These are phyloP conservation scores for Sugiyamaella boreocaroliniensis DNA, from an alignment of 805 yeast species.

Conservation along the genomic window DNA sequence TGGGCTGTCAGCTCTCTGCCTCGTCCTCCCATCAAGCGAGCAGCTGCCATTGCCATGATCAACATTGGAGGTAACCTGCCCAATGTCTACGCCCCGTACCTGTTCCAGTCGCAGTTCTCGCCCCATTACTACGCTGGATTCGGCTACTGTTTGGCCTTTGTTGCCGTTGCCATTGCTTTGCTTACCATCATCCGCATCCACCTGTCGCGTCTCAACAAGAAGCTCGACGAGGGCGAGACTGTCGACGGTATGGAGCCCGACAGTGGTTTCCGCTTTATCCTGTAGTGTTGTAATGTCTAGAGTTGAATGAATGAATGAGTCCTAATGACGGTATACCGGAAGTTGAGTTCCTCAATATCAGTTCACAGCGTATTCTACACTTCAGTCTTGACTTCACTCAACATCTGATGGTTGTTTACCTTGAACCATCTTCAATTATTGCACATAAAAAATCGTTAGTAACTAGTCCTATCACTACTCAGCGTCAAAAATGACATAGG, in stretches of 20 bases:
- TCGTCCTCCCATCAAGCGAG: slow-evolving; percentile 54
- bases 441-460: neutral
- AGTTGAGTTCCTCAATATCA: too few species aligned
- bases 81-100: slow-evolving; percentile 23
- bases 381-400: too few species aligned
- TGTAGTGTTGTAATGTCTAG: slow-evolving; percentile 2
- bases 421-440: neutral
- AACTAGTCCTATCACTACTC: slow-evolving; percentile 28
- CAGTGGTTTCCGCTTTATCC: slow-evolving; percentile 24
- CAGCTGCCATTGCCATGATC: slow-evolving; percentile 47
- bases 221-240: slow-evolving; percentile 20
- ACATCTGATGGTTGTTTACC: too few species aligned
- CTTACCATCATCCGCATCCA: slow-evolving; percentile 13
- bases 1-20: slow-evolving; percentile 30
- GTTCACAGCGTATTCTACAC: too few species aligned
- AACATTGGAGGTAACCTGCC: slow-evolving; percentile 33
- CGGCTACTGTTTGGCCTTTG: slow-evolving; percentile 19
- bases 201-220: slow-evolving; percentile 18
- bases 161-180: slow-evolving; percentile 12
- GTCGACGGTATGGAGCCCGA: slow-evolving; percentile 25
- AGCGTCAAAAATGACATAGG: slow-evolving; percentile 72
- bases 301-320: neutral
- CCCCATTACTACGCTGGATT: slow-evolving; percentile 27
- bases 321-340: too few species aligned
- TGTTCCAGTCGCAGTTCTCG: slow-evolving; percentile 17